phyloP scores from a whole-genome alignment of 768 basidiomycete genomes.

The Hypholoma fasciculare region DNA sequence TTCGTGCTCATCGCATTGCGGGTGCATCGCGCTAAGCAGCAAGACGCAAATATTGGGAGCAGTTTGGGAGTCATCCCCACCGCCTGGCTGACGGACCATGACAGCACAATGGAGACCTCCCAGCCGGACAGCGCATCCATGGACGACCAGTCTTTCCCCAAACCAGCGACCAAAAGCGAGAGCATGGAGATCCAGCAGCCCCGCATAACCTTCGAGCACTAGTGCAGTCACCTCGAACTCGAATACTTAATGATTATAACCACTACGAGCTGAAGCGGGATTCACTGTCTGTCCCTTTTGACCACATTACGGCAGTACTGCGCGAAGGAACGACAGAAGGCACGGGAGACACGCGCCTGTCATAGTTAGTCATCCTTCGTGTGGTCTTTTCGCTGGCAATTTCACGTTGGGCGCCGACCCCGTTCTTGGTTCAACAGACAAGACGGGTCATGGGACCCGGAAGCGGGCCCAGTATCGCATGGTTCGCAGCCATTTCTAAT shows the following conservation, averaged over 20 bases:
- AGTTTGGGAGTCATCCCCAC: conserved; percentile 11
- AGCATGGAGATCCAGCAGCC: not conserved
- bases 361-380: not conserved
- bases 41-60: conserved; percentile 3
- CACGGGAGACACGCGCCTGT: not conserved
- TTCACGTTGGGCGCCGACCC: not conserved
- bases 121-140: conserved; percentile 1
- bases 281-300: too few species aligned
- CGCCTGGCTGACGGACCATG: conserved; percentile 10
- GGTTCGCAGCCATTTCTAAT: not conserved
- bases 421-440: not conserved
- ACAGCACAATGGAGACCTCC: conserved; percentile 8
- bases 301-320: too few species aligned
- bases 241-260: too few species aligned
- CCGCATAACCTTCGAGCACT: not conserved
- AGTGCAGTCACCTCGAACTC: not conserved
- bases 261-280: too few species aligned
- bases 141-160: conserved; percentile 1
- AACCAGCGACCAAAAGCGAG: conserved; percentile 2
- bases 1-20: conserved; percentile 23
- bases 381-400: not conserved
- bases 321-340: too few species aligned
- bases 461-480: not conserved
- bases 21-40: conserved; percentile 13
- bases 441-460: not conserved